Evolutionary conservation across 352 stramenopile species (phyloP), one percentile per base, ranked within the genome.

Genomic region (Pythium chondricola): DNA sequence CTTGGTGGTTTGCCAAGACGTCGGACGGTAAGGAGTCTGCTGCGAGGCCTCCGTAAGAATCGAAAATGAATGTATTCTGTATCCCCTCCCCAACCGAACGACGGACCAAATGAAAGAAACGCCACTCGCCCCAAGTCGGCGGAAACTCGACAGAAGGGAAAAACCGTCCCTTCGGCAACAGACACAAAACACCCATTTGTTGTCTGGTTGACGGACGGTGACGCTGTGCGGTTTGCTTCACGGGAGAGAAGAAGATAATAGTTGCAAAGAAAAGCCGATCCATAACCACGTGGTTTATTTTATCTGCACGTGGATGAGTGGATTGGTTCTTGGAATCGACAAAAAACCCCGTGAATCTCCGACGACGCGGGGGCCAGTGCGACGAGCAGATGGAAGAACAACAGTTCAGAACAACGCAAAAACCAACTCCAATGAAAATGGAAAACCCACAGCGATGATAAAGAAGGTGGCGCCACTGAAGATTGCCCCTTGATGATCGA

Each of bases 41-140:
- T 61, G 52, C 26, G 44, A 61, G 52, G 31, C 44, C 45, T 55
- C 52, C 52, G 52, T 61, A 61, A 41, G 52, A 61, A 55, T 61
- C 27, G 45, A 50, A 61, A 61, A 61, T 61, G 52, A 55, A 38
- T 13, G n/a, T 8, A 8, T 33, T 33, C 29, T 33, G 29, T 13
- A 13, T 8, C 29, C 7, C 7, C 29, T 8, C 8, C 8, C 29
- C 8, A 33, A 33, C 29, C 29, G 13, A 18, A 40, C 33, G 33
- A 43, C 37, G 21, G 9, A 33, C 29, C 29, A 33, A 33, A 33
- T 13, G 7, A 33, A 33, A 33, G 7, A 8, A 33, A 33, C 29
- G 29, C 29, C 29, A 33, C 29, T 33, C 13, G 29, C 29, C 29
- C 29, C 7, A 33, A 8, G 7, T 33, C 7, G 29, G 7, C 29